phyloP scores from a whole-genome alignment of 2,329 filamentous ascomycete genomes.

The Pseudogymnoascus sp. region DNA sequence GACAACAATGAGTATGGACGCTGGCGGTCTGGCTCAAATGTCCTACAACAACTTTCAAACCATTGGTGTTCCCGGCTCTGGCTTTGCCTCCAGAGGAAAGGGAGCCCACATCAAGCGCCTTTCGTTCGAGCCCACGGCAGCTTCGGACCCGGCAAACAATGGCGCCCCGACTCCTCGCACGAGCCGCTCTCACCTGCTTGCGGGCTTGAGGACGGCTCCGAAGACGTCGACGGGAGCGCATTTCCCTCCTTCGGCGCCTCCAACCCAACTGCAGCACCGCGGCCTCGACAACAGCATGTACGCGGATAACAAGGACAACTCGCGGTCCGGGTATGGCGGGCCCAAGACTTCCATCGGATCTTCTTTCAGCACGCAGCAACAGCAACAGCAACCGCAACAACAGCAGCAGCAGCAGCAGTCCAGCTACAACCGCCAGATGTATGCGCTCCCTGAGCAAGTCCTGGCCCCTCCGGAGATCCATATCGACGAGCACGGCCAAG shows the following conservation, averaged over 20 bases:
- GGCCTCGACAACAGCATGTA: constrained; percentile 26
- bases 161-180: constrained; percentile 77
- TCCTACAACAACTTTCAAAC: constrained; percentile 76
- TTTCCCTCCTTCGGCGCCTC: constrained; percentile 58
- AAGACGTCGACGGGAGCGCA: constrained; percentile 70
- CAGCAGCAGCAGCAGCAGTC: constrained; percentile 25
- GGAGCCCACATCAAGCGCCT: constrained; percentile 85
- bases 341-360: constrained; percentile 25
- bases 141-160: constrained; percentile 59
- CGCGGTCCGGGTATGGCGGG: constrained; percentile 19
- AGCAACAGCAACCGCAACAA: constrained; percentile 15
- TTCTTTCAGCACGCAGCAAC: constrained; percentile 16
- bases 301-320: constrained; percentile 22
- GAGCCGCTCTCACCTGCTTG: constrained; percentile 88
- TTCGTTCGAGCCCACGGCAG: constrained; percentile 65
- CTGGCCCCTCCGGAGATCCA: constrained; percentile 75
- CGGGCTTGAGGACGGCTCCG: constrained; percentile 85
- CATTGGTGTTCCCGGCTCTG: constrained; percentile 67
- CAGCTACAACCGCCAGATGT: constrained; percentile 46
- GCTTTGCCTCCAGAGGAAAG: constrained; percentile 75
- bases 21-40: constrained; percentile 99
- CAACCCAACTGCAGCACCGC: constrained; percentile 41
- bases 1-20: constrained; percentile 56
- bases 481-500: constrained; percentile 59
- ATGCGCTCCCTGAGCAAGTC: constrained; percentile 74